Base-by-base conservation (phyloP, 495 filamentous ascomycete genomes). In the Parachaetomium inaequale region DNA sequence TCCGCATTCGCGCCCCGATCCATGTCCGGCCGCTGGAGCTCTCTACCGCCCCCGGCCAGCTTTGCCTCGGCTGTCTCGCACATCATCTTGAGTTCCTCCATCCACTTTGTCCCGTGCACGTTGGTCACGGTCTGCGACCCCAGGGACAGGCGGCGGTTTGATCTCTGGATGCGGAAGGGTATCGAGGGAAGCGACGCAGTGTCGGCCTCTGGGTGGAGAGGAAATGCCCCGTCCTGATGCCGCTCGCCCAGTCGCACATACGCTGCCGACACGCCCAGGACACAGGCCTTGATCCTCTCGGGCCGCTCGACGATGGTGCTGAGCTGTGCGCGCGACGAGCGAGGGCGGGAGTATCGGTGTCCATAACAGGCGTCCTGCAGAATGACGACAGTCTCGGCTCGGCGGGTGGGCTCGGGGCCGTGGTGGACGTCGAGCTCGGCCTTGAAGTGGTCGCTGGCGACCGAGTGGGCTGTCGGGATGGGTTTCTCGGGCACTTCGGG, bases 291-390 rank as follows among this genome's bases (percentile, higher is more conserved):
- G 51, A 98, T 86, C 38, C 94, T 84, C 76, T 98, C 94, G 31
- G 94, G 94, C 38, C 93, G 81, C 74, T 98, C 94, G 15, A 97
- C 91, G 51, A 98, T 93, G 43, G 83, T 87, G 55, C 70, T 84
- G 0, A 98, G 79, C 4, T 78, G 79, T 3, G 77, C 78, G 55
- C 84, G 85, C 3, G 83, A 84, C 0, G 88, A 85, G 40, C 87
- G 85, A n/a, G 91, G 91, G 25, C 94, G 83, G 14, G 91, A 89
- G 69, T 83, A 98, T 1, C 90, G 86, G 72, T 98, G 94, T 12
- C 91, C 92, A 66, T 97, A 98, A 76, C 93, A 96, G 54, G 87
- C 86, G 73, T 98, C 95, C 61, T 98, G 90, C 4, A 98, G 70
- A 32, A 98, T 82, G 11, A 96, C 92, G 2, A 93, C 72, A 0